Base-by-base conservation (phyloP, 345 rosid species). In the Toxicodendron radicans region DNA sequence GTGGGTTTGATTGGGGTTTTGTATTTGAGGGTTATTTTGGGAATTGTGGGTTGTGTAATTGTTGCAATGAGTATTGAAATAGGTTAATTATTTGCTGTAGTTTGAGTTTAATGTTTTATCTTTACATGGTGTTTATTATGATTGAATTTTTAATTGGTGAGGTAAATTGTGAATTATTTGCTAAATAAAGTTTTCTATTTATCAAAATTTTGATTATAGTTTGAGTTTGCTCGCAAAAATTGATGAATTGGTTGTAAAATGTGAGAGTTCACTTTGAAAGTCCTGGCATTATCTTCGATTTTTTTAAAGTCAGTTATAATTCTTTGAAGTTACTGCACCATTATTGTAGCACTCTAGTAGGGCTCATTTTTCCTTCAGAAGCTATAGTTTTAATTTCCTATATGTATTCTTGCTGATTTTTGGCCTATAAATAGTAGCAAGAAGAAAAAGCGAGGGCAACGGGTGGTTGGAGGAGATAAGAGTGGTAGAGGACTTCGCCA, bases 401-500 rank as follows among this genome's bases (percentile, higher is more conserved):
- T 58, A 24, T 41, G 9, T 8, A 18, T 21, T 12, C 67, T 60
- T 46, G 65, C 65, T 78, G 63, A 72, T 81, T 64, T 23, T 64
- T 38, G 3, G 58, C 70, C 56, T 69, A 4, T 68, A 54, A 72
- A 43, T 83, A 90, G 93, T 76, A 85, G 80, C 71, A 93, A 88
- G 89, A 93, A 88, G 94, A 96, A 93, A 75, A 96, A 89, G 88
- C 91, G 92, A 65, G 95, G 94, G 67, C 99, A 93, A 77, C 88
- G 99, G 57, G 92, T 91, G 20, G 81, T 80, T 73, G 97, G 94
- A 59, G 91, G 94, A 57, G 99, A 96, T 85, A 96, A 96, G 85
- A 90, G 80, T 76, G 98, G 98, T 13, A 88, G 98, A 89, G 99
- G 99, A 57, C 94, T 96, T 48, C 99, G 99, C 38, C 99, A 96